Evolutionary conservation across 306 rosid genomes (phyloP), one percentile per base, ranked within the genome.

Genomic region (Acacia confusa): DNA sequence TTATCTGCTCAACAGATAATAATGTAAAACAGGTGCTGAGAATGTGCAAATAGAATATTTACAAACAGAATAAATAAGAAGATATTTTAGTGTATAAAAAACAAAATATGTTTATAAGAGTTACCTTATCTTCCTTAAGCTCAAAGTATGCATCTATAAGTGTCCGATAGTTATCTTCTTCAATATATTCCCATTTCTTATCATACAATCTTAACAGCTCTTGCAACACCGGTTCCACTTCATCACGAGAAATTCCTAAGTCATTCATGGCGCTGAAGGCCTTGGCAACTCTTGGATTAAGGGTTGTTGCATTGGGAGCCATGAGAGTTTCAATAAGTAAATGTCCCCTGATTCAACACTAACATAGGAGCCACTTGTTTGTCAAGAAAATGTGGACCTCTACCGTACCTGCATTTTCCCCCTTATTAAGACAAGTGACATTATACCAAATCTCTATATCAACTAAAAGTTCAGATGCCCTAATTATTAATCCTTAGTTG

Each of bases 91-190:
- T 65, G 45, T 60, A 66, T 28, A 81, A 77, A 52, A 38, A 76
- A 70, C 36, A 44, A 66, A 77, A 74, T 72, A 74, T 57, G 69
- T 53, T 53, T 50, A 55, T 36, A 82, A 28, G 28, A 48, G 57
- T 44, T 24, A 94, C 98, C 97, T 89, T 85, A 28, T 82, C 78
- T 47, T 91, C 91, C 82, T 84, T 83, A 2, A 27, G 70, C 79
- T 95, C 97, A 84, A 90, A 95, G 83, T 88, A 92, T 27, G 97
- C 91, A 32, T 92, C 97, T 36, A 88, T 4, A 11, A 95, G 90
- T 17, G 90, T 77, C 72, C 87, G 85, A 80, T 89, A 95, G 74
- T 95, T 93, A 85, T 90, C 95, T 28, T 89, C 92, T 85, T 86
- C 94, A 78, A 95, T 90, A 27, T 83, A 88, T 28, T 89, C 85